Evolutionary conservation across 306 rosid genomes (phyloP).

Genomic region (Rosa multiflora): DNA sequence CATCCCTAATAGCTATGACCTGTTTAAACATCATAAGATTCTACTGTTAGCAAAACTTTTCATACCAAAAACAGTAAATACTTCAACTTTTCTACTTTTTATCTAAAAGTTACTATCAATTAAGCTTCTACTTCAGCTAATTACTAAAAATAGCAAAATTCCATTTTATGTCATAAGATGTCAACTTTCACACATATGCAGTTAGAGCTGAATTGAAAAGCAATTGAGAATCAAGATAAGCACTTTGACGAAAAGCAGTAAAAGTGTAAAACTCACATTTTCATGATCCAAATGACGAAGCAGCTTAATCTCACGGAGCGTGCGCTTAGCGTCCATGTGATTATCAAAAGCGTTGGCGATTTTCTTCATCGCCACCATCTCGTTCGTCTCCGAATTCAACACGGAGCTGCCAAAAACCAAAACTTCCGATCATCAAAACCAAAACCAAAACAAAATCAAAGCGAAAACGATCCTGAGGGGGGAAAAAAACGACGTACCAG

Average conservation of each 20-base stretch:
- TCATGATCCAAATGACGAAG: conserved; percentile 95
- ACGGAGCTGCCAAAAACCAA: conserved; percentile 57
- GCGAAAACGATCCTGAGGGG: neutral
- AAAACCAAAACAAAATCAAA: neutral
- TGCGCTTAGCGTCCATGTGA: conserved; percentile 98
- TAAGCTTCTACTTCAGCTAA: conserved; percentile 1
- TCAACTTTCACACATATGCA: neutral
- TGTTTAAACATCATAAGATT: conserved; percentile 40
- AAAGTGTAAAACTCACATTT: conserved; percentile 62
- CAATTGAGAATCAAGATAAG: neutral
- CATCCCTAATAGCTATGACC: conserved; percentile 83
- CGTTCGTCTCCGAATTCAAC: conserved; percentile 85
- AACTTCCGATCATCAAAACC: neutral
- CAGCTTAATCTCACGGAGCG: conserved; percentile 98
- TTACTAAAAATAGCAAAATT: conserved; percentile 12
- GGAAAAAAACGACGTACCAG: conserved; percentile 48
- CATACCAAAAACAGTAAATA: neutral
- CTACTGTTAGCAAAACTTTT: conserved; percentile 8
- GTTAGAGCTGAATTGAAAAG: neutral
- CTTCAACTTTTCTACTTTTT: neutral
- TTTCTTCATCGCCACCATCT: conserved; percentile 92
- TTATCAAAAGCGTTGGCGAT: conserved; percentile 91
- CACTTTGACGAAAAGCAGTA: neutral
- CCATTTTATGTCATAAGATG: neutral
- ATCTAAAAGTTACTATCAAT: neutral